Percentiles rank a stretch among this genome's conserved stretches.
Evolutionary conservation across 2,329 filamentous ascomycete genomes (phyloP).

Genomic region (Alternaria sp.): DNA sequence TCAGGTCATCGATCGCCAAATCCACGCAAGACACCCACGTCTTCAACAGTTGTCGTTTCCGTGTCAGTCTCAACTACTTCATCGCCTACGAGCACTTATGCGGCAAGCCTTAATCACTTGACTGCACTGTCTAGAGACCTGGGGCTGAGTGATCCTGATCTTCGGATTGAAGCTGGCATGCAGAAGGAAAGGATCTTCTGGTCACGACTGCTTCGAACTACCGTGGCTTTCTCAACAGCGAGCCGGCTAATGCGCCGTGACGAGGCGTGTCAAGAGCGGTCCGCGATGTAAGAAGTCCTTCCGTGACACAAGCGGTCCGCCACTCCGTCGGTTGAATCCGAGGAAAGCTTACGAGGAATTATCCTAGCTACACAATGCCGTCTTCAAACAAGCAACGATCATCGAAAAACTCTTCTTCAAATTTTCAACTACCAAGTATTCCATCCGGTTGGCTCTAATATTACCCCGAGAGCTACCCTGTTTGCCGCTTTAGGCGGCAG

Average conservation of each 20-base stretch:
- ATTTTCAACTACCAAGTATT: slow-evolving; percentile 11
- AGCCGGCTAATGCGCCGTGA: slow-evolving; percentile 17
- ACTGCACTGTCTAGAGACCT: not conserved
- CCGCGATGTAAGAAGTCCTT: slow-evolving; percentile 1
- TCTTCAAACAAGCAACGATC: slow-evolving; percentile 36
- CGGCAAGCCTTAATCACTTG: not conserved
- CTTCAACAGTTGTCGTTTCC: not conserved
- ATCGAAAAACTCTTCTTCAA: slow-evolving; percentile 17
- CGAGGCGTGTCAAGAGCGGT: slow-evolving; percentile 1
- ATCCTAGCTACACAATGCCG: slow-evolving; percentile 15
- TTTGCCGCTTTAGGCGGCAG: slow-evolving; percentile 27
- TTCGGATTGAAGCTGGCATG: not conserved
- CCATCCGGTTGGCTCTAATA: slow-evolving; percentile 6
- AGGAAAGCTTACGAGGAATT: slow-evolving; percentile 15
- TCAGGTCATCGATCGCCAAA: not conserved
- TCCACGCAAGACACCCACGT: not conserved
- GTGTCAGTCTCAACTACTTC: not conserved
- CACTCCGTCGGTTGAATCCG: slow-evolving; percentile 39
- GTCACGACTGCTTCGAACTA: not conserved
- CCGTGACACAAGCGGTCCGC: slow-evolving; percentile 34
- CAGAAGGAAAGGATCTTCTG: not conserved
- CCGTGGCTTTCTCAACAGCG: not conserved
- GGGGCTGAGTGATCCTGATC: not conserved
- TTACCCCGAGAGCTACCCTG: slow-evolving; percentile 3
- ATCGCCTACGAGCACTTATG: not conserved